Percentiles rank a stretch among this genome's conserved stretches.
phyloP scores from a whole-genome alignment of 768 basidiomycete species.

The Kwoniella newhampshirensis region DNA sequence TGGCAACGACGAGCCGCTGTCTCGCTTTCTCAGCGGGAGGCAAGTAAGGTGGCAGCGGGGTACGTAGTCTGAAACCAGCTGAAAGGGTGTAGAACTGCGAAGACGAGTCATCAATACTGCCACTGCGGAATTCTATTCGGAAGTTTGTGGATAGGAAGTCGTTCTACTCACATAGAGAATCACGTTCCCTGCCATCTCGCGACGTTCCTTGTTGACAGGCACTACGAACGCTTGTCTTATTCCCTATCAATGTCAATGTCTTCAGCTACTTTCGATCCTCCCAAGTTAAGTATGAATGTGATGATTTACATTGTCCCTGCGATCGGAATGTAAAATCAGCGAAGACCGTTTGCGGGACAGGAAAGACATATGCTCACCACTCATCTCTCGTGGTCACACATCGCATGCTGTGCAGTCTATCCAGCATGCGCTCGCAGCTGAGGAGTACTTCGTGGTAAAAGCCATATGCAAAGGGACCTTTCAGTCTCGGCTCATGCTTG shows the following conservation, averaged over 20 bases:
- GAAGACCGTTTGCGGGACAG: not conserved
- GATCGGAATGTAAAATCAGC: conserved; percentile 3
- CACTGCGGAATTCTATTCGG: no score
- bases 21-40: conserved; percentile 88
- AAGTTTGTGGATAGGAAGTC: no score
- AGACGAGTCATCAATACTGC: no score
- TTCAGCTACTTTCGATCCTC: not conserved
- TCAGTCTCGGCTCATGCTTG: conserved; percentile 87
- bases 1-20: conserved; percentile 75
- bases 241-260: conserved; percentile 57
- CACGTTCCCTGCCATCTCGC: conserved; percentile 87
- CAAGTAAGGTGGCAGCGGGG: conserved; percentile 92
- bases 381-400: conserved; percentile 95
- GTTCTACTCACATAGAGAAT: conserved; percentile 68
- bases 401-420: conserved; percentile 81
- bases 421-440: conserved; percentile 56
- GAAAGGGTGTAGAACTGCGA: conserved; percentile 51
- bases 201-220: conserved; percentile 82
- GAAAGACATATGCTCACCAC: conserved; percentile 61
- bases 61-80: conserved; percentile 52
- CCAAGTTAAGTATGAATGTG: not conserved
- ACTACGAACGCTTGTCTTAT: conserved; percentile 84
- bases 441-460: conserved; percentile 65
- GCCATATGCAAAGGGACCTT: conserved; percentile 87
- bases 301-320: conserved; percentile 68